These are phyloP conservation scores for Tulasnella sp. DNA, from an alignment of 768 basidiomycete genomes.

Conservation along the genomic window DNA sequence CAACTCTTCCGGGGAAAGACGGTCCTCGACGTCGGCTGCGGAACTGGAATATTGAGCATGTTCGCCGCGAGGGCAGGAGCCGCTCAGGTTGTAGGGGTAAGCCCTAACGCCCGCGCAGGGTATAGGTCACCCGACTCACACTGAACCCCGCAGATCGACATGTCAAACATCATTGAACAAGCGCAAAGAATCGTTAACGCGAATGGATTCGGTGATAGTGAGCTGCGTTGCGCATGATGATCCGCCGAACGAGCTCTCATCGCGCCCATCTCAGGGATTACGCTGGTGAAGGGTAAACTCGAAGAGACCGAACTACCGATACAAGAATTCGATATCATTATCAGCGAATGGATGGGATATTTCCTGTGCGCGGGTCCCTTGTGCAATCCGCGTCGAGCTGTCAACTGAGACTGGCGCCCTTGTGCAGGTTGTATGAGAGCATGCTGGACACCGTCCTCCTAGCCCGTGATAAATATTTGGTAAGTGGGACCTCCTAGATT, in stretches of 20 bases:
- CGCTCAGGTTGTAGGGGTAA: slow-evolving; percentile 80
- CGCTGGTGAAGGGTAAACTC: slow-evolving; percentile 94
- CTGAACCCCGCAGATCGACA: slow-evolving; percentile 65
- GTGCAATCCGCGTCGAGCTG: neutral
- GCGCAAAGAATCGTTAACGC: slow-evolving; percentile 93
- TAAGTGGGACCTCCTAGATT: slow-evolving; percentile 20
- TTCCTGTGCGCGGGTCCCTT: slow-evolving; percentile 42
- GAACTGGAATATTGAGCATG: slow-evolving; percentile 96
- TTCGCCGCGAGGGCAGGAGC: slow-evolving; percentile 96
- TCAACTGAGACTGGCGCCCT: neutral
- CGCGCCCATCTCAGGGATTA: slow-evolving; percentile 49
- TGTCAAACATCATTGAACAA: slow-evolving; percentile 99
- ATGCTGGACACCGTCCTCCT: slow-evolving; percentile 98
- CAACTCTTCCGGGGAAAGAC: slow-evolving; percentile 96
- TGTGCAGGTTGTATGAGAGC: slow-evolving; percentile 70
- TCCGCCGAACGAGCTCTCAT: no score
- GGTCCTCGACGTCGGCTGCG: slow-evolving; percentile 96
- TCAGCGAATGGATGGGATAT: slow-evolving; percentile 99
- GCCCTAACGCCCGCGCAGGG: slow-evolving; percentile 23
- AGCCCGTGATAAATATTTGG: slow-evolving; percentile 94
- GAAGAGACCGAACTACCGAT: slow-evolving; percentile 85
- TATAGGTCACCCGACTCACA: neutral
- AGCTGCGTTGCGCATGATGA: slow-evolving; percentile 25
- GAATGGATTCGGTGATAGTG: slow-evolving; percentile 93
- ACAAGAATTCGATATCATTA: slow-evolving; percentile 92